Percentiles rank a stretch among this genome's conserved stretches.
phyloP scores from a whole-genome alignment of 345 rosid species.

The Sonneratia caseolaris region DNA sequence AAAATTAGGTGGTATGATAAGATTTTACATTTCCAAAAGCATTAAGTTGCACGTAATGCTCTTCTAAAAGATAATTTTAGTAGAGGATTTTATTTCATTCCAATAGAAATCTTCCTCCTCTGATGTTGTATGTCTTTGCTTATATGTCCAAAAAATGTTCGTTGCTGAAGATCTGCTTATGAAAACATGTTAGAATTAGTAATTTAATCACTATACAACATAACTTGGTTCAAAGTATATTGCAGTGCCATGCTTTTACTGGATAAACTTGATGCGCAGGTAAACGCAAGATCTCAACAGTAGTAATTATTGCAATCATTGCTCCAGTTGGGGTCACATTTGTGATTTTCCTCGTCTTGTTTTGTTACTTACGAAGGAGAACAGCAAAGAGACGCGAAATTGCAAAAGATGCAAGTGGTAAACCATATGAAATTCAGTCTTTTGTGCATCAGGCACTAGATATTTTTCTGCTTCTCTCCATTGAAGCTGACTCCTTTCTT shows the following conservation, averaged over 20 bases:
- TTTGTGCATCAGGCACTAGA: background rate
- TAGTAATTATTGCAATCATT: background rate
- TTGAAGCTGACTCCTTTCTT: background rate
- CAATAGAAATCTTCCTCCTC: too few species aligned
- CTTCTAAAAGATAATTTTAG: too few species aligned
- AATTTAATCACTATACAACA: too few species aligned
- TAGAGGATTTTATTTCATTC: too few species aligned
- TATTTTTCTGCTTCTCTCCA: background rate
- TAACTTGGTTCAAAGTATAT: too few species aligned
- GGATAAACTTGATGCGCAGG: slow-evolving; percentile 4
- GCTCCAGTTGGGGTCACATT: slow-evolving; percentile 1
- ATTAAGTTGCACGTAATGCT: too few species aligned
- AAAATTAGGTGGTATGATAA: too few species aligned
- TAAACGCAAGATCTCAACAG: slow-evolving; percentile 4
- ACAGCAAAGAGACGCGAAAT: slow-evolving; percentile 2
- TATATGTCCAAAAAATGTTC: too few species aligned
- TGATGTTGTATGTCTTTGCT: too few species aligned
- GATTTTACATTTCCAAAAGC: too few species aligned
- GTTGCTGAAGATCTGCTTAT: too few species aligned
- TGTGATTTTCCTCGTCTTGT: background rate
- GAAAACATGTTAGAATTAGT: too few species aligned
- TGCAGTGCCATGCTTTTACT: background rate
- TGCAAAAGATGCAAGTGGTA: slow-evolving; percentile 12
- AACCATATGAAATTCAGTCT: background rate
- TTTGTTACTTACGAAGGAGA: background rate